Base-by-base conservation (phyloP, 2,329 filamentous ascomycete species). In the Aspergillus costaricaensis region DNA sequence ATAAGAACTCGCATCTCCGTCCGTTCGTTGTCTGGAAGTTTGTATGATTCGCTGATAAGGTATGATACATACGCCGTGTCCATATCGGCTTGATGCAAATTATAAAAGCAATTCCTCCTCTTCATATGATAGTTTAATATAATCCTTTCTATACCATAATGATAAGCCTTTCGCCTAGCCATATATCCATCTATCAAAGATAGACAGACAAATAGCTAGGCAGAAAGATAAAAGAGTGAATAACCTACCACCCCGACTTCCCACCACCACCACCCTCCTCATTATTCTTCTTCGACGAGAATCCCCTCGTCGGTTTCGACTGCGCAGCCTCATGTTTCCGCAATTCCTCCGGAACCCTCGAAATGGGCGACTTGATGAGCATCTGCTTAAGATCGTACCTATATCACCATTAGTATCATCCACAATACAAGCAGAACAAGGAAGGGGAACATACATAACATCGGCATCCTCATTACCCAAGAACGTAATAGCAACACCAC, bases 401-500 rank as follows among this genome's bases (percentile, higher is more conserved):
- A 63, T 59, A 12, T 23, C 15, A 19, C 2, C 17, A 3, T 50
- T 50, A 32, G 27, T 15, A 27, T 36, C 78, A 68, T 83, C n/a
- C n/a, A n/a, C n/a, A n/a, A n/a, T n/a, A n/a, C n/a, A n/a, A n/a
- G n/a, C n/a, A n/a, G n/a, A n/a, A n/a, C n/a, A n/a, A n/a, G n/a
- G n/a, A n/a, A n/a, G n/a, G n/a, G 32, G 47, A 60, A 77, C 78
- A 68, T 83, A 97, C 84, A 98, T 82, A 23, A 94, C 89, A 75
- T 97, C 95, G 1, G 85, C 74, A 79, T 99, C 95, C 79, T 98
- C 95, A 68, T 86, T 89, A 61, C 92, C 94, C 71, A 98, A 77
- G 82, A 99, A 99, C 0, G 95, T 99, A 65, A 99, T 95, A 2
- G 95, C 91, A 54, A 96, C 88, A 88, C 95, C 95, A 68, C 86